These are phyloP conservation scores for Suillus clintonianus DNA, from an alignment of 768 basidiomycete species.

Conservation along the genomic window DNA sequence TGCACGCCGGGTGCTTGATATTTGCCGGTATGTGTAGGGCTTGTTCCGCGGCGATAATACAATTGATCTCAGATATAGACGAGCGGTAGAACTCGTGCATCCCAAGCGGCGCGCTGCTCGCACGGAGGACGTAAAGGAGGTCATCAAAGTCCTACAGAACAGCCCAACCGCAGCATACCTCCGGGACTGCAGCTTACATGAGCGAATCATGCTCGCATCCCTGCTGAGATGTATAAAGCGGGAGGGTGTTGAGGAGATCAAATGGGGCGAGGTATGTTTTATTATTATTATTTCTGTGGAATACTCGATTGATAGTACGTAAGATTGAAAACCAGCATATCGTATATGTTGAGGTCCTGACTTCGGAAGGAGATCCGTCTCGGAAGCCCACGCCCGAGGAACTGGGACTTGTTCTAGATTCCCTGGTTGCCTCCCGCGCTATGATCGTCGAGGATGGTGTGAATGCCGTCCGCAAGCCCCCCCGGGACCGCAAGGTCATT, in stretches of 20 bases:
- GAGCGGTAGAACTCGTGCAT: conserved; percentile 80
- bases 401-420: conserved; percentile 69
- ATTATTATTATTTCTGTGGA: neutral
- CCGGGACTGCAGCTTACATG: conserved; percentile 81
- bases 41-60: neutral
- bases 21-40: conserved; percentile 67
- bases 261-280: conserved; percentile 69
- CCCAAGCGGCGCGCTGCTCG: conserved; percentile 52
- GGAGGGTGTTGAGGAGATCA: conserved; percentile 86
- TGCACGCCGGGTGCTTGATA: conserved; percentile 89
- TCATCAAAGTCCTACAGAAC: conserved; percentile 85
- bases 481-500: conserved; percentile 69
- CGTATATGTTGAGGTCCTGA: conserved; percentile 65
- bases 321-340: conserved; percentile 79
- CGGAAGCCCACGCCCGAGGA: conserved; percentile 63
- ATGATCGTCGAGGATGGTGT: conserved; percentile 70
- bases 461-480: conserved; percentile 52
- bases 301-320: conserved; percentile 4
- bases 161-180: conserved; percentile 87
- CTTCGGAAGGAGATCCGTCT: conserved; percentile 55
- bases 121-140: conserved; percentile 72
- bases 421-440: conserved; percentile 75
- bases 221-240: conserved; percentile 79
- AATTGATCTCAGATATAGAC: conserved; percentile 41
- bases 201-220: conserved; percentile 84